These are phyloP conservation scores for Fusarium begoniae DNA, from an alignment of 2,329 filamentous ascomycete genomes.

Conservation along the genomic window DNA sequence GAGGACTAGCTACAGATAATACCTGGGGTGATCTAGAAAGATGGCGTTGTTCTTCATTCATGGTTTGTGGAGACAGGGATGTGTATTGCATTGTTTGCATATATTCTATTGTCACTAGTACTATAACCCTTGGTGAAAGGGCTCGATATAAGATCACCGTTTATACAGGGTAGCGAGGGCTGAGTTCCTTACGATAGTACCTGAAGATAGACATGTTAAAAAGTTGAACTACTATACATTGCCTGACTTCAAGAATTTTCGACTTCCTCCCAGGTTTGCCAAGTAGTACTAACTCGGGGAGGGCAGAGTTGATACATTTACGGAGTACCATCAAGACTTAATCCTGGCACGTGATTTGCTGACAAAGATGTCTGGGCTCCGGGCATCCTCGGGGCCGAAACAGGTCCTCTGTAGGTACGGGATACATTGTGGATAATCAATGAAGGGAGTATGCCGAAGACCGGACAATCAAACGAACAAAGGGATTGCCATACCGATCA, in stretches of 20 bases:
- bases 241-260: background rate
- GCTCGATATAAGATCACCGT: background rate
- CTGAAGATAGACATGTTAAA: background rate
- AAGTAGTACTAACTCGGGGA: too few relatives aligned
- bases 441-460: slow-evolving; percentile 6
- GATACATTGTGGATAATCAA: slow-evolving; percentile 31
- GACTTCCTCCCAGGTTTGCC: background rate
- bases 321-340: too few relatives aligned
- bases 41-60: slow-evolving; percentile 11
- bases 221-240: background rate
- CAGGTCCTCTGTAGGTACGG: slow-evolving; percentile 28
- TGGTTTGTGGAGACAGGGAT: background rate
- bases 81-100: background rate
- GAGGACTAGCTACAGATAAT: slow-evolving; percentile 19
- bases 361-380: slow-evolving; percentile 15
- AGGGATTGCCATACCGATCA: background rate
- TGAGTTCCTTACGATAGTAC: background rate
- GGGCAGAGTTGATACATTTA: too few relatives aligned
- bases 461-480: background rate
- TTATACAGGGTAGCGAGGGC: background rate
- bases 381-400: slow-evolving; percentile 17
- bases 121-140: background rate
- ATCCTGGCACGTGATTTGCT: slow-evolving; percentile 22
- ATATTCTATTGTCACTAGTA: background rate
- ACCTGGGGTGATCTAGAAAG: slow-evolving; percentile 8